Evolutionary conservation across 176 grass and related monocot species (phyloP).

Genomic region (Avena sativa): DNA sequence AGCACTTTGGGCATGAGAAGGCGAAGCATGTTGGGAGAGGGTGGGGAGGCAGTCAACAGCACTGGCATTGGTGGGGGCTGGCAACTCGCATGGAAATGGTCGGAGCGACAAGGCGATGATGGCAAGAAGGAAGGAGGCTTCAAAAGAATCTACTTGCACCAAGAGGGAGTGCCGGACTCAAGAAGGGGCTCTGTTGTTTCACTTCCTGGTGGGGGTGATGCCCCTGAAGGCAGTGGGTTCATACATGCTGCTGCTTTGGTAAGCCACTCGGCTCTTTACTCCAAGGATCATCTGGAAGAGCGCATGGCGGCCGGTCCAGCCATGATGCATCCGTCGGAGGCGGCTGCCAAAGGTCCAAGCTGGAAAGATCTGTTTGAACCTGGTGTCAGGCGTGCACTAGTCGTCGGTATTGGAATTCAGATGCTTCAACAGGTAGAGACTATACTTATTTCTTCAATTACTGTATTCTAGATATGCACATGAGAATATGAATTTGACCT

Average conservation of each 20-base stretch:
- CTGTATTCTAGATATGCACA: constrained; percentile 5
- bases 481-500: constrained; percentile 14
- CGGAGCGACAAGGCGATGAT: constrained; percentile 70
- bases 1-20: constrained; percentile 66
- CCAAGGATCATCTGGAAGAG: constrained; percentile 63
- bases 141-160: constrained; percentile 88
- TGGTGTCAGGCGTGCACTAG: constrained; percentile 74
- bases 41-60: constrained; percentile 73
- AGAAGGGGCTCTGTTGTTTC: constrained; percentile 72
- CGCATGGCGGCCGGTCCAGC: constrained; percentile 63
- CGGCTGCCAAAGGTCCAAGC: constrained; percentile 58
- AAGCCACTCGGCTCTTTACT: constrained; percentile 80
- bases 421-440: constrained; percentile 84
- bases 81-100: constrained; percentile 93
- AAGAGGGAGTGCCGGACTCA: constrained; percentile 69
- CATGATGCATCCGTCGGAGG: constrained; percentile 68
- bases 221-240: constrained; percentile 54
- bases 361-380: constrained; percentile 83
- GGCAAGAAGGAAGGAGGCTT: constrained; percentile 86
- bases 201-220: constrained; percentile 63
- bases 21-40: constrained; percentile 61
- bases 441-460: constrained; percentile 21
- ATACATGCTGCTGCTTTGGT: constrained; percentile 87
- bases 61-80: constrained; percentile 89
- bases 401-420: constrained; percentile 82